Percentiles rank a stretch among this genome's conserved stretches.
Evolutionary conservation across 352 stramenopile genomes (phyloP).

Genomic region (Phytophthora citricola): DNA sequence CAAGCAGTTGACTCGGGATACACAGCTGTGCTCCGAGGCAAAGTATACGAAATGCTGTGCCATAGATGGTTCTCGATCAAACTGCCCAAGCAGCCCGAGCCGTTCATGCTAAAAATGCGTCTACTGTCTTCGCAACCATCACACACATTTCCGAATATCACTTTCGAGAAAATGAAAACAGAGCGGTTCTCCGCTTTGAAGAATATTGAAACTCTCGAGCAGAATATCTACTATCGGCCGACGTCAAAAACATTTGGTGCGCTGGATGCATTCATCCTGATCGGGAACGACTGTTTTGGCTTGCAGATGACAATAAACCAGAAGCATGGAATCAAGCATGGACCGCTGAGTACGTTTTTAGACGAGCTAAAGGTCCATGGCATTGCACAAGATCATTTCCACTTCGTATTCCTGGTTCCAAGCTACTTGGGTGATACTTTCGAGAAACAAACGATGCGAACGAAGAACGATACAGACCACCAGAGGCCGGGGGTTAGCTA

Average conservation of each 20-base stretch:
- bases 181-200: neutral
- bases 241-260: conserved; percentile 11
- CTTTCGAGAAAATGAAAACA: neutral
- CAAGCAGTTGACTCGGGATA: conserved; percentile 13
- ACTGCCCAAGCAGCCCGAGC: no score
- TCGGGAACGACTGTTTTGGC: neutral
- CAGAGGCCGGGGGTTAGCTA: no score
- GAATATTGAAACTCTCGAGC: neutral
- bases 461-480: no score
- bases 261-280: conserved; percentile 10
- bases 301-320: conserved; percentile 9
- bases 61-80: conserved; percentile 11
- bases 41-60: conserved; percentile 25
- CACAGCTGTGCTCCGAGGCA: conserved; percentile 9
- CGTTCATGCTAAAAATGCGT: no score
- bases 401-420: no score
- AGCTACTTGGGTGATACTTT: no score
- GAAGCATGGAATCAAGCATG: conserved; percentile 12
- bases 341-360: conserved; percentile 10
- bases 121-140: no score
- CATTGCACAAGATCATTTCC: no score
- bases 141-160: no score
- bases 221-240: neutral
- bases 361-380: neutral
- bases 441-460: neutral